Conservation (phyloP, 2,329 filamentous ascomycete genomes). For the Botrytis hyacinthi region DNA sequence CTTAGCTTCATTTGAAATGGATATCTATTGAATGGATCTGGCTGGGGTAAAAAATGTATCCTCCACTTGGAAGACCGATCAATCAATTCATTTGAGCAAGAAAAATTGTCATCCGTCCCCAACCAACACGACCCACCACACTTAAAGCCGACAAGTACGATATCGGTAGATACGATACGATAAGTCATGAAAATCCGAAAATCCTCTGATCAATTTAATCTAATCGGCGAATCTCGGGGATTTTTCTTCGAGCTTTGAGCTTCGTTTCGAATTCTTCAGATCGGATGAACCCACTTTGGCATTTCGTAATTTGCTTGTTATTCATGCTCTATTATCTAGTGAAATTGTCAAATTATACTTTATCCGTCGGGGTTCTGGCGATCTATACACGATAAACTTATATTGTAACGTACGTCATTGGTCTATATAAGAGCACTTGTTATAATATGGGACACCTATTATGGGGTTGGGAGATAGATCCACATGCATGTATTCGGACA, state of each 20-base stretch:
- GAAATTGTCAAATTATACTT: neutral
- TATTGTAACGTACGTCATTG: slow-evolving; percentile 10
- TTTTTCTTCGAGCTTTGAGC: neutral
- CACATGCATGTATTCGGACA: neutral
- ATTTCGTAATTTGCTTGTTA: slow-evolving; percentile 5
- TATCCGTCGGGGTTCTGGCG: neutral
- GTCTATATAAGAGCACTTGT: neutral
- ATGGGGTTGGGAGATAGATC: neutral
- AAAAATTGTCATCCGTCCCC: neutral
- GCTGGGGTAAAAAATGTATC: neutral
- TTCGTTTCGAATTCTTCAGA: neutral
- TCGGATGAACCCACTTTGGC: slow-evolving; percentile 10
- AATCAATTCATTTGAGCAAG: neutral
- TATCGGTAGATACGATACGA: neutral
- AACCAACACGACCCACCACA: neutral
- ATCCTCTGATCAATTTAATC: slow-evolving; percentile 11
- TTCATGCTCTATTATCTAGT: slow-evolving; percentile 5
- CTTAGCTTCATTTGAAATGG: neutral
- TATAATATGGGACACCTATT: slow-evolving; percentile 7
- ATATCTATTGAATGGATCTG: neutral
- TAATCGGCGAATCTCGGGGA: slow-evolving; percentile 12
- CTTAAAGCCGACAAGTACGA: slow-evolving; percentile 8
- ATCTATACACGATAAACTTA: neutral
- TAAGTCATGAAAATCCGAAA: neutral
- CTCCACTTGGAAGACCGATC: slow-evolving; percentile 1